Evolutionary conservation across 2,329 filamentous ascomycete genomes (phyloP).

Genomic region (Magnaporthiopsis incrustans): DNA sequence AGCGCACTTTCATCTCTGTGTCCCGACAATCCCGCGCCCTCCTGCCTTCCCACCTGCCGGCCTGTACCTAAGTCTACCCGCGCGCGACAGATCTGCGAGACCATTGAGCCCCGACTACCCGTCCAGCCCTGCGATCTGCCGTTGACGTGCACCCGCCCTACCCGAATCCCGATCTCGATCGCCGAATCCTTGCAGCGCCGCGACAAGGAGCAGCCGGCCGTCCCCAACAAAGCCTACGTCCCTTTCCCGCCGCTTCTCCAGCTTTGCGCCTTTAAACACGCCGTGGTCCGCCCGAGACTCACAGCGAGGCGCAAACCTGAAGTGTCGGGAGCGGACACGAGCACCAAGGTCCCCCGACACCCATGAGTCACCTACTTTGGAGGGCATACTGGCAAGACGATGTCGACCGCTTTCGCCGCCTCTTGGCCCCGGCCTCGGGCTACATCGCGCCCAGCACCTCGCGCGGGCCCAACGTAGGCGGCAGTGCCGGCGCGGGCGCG

Average conservation of each 20-base stretch:
- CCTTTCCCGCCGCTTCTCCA: slow-evolving; percentile 6
- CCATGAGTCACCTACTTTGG: slow-evolving; percentile 91
- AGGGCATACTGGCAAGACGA: slow-evolving; percentile 96
- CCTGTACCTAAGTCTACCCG: too few species aligned
- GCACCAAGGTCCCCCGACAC: slow-evolving; percentile 30
- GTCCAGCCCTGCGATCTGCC: too few species aligned
- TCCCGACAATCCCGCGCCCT: too few species aligned
- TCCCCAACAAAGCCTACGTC: neutral
- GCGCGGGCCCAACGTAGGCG: slow-evolving; percentile 42
- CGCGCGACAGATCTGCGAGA: too few species aligned
- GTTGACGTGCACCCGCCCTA: too few species aligned
- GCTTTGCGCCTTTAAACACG: slow-evolving; percentile 73
- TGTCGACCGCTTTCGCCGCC: slow-evolving; percentile 86
- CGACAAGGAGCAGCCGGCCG: too few species aligned
- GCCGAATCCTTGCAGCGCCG: too few species aligned
- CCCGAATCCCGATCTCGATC: too few species aligned
- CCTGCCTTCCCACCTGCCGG: too few species aligned
- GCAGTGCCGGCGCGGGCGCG: slow-evolving; percentile 15
- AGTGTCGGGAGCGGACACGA: slow-evolving; percentile 34
- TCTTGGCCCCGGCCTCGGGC: slow-evolving; percentile 63
- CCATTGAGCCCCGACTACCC: too few species aligned
- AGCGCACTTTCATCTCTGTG: too few species aligned
- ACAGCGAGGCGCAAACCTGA: slow-evolving; percentile 75
- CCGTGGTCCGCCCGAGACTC: slow-evolving; percentile 73
- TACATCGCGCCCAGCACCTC: slow-evolving; percentile 43